A percentile compares a stretch with the other conserved stretches of the same genome.
Evolutionary conservation across 306 rosid species (phyloP).

Genomic region (Glycine soja): DNA sequence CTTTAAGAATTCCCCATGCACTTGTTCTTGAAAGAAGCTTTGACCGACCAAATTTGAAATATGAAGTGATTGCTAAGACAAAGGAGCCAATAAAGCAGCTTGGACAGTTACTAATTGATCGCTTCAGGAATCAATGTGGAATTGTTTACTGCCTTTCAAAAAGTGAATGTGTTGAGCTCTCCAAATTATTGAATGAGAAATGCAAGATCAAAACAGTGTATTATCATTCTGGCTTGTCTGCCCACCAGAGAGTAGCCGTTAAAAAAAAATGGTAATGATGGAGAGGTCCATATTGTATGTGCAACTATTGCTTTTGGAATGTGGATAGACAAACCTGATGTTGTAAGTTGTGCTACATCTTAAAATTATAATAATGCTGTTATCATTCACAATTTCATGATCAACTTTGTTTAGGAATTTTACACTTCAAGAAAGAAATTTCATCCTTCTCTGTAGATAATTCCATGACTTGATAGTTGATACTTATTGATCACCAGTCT

Average conservation of each 20-base stretch:
- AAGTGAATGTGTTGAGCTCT: conserved; percentile 89
- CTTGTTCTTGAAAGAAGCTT: conserved; percentile 94
- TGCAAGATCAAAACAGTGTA: conserved; percentile 75
- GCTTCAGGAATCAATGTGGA: conserved; percentile 80
- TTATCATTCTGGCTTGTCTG: conserved; percentile 92
- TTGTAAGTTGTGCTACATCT: conserved; percentile 72
- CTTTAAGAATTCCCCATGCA: conserved; percentile 83
- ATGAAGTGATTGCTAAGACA: conserved; percentile 82
- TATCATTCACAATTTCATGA: conserved; percentile 36
- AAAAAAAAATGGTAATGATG: conserved; percentile 90
- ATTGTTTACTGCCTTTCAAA: conserved; percentile 95
- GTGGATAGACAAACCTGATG: conserved; percentile 99
- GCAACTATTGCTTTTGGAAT: conserved; percentile 99
- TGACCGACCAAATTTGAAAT: conserved; percentile 94
- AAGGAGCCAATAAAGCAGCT: conserved; percentile 85
- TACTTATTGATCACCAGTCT: not conserved
- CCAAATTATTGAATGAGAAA: conserved; percentile 71
- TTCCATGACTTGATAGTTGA: conserved; percentile 19
- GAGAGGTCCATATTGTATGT: conserved; percentile 87
- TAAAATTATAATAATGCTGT: conserved; percentile 38
- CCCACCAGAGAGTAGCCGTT: conserved; percentile 82
- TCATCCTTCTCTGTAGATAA: conserved; percentile 10
- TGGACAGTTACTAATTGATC: conserved; percentile 66
- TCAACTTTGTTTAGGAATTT: conserved; percentile 36
- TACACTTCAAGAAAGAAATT: conserved; percentile 22